These are phyloP conservation scores for Jasminum sambac DNA, from an alignment of 257 asterid species.

Conservation along the genomic window DNA sequence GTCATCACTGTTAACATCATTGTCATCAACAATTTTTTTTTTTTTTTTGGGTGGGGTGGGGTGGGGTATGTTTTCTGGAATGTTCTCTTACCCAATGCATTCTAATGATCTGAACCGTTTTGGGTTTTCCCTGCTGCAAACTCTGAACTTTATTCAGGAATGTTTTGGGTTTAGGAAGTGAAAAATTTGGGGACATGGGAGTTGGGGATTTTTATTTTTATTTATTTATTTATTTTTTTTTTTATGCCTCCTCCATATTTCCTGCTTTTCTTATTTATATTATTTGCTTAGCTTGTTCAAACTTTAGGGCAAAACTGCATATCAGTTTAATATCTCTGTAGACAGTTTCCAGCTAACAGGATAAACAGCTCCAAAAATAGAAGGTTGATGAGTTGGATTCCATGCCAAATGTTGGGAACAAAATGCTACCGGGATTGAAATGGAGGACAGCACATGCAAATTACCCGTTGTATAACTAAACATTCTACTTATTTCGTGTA, in stretches of 20 bases:
- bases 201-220: too few species aligned
- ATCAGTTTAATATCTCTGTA: not conserved
- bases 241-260: too few species aligned
- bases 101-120: not conserved
- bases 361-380: not conserved
- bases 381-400: not conserved
- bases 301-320: not conserved
- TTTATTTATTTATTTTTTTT: too few species aligned
- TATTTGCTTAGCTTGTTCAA: not conserved
- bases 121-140: not conserved
- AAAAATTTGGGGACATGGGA: too few species aligned
- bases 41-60: too few species aligned
- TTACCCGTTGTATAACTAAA: conserved; percentile 8
- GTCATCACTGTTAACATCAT: not conserved
- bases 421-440: not conserved
- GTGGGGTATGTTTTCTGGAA: not conserved
- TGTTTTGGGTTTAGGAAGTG: too few species aligned
- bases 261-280: not conserved
- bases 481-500: conserved; percentile 22
- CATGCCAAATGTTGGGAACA: not conserved
- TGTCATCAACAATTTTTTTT: not conserved
- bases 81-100: not conserved
- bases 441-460: not conserved
- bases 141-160: not conserved
- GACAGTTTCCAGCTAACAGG: not conserved